A percentile compares a stretch with the other conserved stretches of the same genome.
Conservation (phyloP, 2,329 filamentous ascomycete genomes). For the Pseudohalonectria lignicola region DNA sequence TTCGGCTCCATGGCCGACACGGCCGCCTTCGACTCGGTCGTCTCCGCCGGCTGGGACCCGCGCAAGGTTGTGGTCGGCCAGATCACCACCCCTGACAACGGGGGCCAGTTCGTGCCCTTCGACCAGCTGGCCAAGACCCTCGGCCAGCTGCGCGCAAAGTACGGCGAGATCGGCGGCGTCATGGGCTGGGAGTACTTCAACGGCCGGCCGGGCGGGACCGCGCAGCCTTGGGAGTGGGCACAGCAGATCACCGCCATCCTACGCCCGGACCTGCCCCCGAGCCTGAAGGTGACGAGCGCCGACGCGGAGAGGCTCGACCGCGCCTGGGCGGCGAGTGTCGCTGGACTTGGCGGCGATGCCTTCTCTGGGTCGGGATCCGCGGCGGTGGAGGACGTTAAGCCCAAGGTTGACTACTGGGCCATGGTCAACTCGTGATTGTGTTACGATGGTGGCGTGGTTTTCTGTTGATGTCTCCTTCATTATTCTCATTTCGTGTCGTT, state of each 20-base stretch:
- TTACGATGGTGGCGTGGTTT: too few species aligned
- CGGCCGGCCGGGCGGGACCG: slow-evolving; percentile 51
- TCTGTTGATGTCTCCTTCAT: too few species aligned
- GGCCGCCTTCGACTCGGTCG: slow-evolving; percentile 36
- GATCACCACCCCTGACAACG: slow-evolving; percentile 68
- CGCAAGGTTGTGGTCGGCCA: slow-evolving; percentile 69
- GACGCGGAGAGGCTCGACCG: slow-evolving; percentile 9
- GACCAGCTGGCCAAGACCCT: slow-evolving; percentile 35
- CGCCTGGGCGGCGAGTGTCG: slow-evolving; percentile 13
- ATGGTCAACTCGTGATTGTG: slow-evolving; percentile 15
- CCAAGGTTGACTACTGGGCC: slow-evolving; percentile 14
- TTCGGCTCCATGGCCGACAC: slow-evolving; percentile 53
- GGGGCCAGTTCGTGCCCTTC: slow-evolving; percentile 38
- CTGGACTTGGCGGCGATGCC: too few species aligned
- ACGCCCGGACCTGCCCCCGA: slow-evolving; percentile 14
- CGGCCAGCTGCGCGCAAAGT: slow-evolving; percentile 29
- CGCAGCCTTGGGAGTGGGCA: slow-evolving; percentile 69
- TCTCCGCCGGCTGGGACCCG: slow-evolving; percentile 58
- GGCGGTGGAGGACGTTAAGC: not conserved
- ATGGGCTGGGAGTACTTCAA: slow-evolving; percentile 98
- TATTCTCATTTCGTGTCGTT: too few species aligned
- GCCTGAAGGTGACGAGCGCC: slow-evolving; percentile 10
- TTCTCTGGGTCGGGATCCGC: not conserved
- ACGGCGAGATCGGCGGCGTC: slow-evolving; percentile 68
- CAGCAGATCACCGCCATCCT: slow-evolving; percentile 45